Conservation (phyloP, 306 rosid genomes). For the Vachellia collinsii region DNA sequence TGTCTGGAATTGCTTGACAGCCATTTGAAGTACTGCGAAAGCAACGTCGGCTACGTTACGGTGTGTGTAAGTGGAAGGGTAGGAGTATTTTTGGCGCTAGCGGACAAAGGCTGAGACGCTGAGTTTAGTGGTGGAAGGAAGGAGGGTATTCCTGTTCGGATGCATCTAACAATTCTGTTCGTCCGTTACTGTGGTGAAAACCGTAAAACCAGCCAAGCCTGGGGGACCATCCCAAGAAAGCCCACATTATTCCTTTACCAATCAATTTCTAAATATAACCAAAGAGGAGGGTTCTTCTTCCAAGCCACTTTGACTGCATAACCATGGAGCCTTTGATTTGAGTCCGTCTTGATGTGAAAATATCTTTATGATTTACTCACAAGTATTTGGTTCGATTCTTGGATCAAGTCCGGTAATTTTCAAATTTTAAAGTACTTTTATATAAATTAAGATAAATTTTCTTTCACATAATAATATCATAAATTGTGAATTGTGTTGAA, state of each 20-base stretch:
- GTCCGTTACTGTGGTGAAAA: background rate
- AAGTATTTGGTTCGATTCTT: no score
- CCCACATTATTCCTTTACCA: background rate
- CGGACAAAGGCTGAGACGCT: background rate
- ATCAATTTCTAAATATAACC: no score
- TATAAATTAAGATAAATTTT: no score
- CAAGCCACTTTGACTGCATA: no score
- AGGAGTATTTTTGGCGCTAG: background rate
- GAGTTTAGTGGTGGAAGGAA: background rate
- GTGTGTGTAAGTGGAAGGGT: background rate
- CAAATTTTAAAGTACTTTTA: no score
- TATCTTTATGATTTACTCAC: no score
- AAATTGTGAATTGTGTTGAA: no score
- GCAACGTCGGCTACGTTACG: conserved; percentile 14
- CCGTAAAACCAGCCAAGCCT: background rate
- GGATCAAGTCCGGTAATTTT: no score
- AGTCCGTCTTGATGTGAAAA: no score
- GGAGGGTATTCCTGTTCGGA: background rate
- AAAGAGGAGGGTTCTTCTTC: no score
- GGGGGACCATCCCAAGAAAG: background rate
- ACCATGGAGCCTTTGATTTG: no score
- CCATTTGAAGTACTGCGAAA: conserved; percentile 10
- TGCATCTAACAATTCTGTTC: background rate
- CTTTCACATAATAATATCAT: no score
- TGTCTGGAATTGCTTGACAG: background rate